Evolutionary conservation across 2,329 filamentous ascomycete genomes (phyloP), one percentile per base, ranked within the genome.

Genomic region (Onygena corvina): DNA sequence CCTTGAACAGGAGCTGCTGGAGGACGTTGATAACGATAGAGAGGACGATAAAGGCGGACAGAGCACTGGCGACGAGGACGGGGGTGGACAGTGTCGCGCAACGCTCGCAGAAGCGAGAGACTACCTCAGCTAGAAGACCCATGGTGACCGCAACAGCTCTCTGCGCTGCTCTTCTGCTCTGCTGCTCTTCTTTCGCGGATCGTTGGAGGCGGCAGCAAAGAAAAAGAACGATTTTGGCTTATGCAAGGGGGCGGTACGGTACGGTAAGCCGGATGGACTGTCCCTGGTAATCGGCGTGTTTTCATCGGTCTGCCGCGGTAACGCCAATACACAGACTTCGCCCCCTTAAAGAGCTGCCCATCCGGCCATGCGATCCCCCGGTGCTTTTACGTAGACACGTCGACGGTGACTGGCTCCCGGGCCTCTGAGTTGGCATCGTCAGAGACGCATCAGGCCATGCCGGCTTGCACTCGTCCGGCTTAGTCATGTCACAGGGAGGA

Each of bases 1-100:
- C 90, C 70, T 79, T 85, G 71, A 87, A 80, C 54, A 95, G 71
- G 50, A 93, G 59, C 69, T 96, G 90, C 55, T 75, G 75, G 58
- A 86, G 61, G 56, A 96, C 81, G 67, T 96, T 95, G 71, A 89
- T 61, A 52, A 85, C 63, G 50, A 95, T 76, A 14, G 80, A 67
- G 36, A 77, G 58, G 25, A 69, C 64, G 56, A 79, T 57, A 61
- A 79, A 69, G 56, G 70, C 67, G 57, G 68, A 59, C 52, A 74
- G 57, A 46, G 62, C 71, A 42, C 71, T 59, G 30, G 64, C 61
- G 48, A 67, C 59, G 48, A 78, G 60, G 42, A 71, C 66, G 61
- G 69, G 72, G 42, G 66, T 62, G 47, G 65, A 72, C 58, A 64
- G 69, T 57, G 59, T 66, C 50, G 69, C 66, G 68, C 68, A 74